A percentile compares a stretch with the other conserved stretches of the same genome.
Conservation (phyloP, 2,329 filamentous ascomycete genomes). For the Trichoderma oligosporum region DNA sequence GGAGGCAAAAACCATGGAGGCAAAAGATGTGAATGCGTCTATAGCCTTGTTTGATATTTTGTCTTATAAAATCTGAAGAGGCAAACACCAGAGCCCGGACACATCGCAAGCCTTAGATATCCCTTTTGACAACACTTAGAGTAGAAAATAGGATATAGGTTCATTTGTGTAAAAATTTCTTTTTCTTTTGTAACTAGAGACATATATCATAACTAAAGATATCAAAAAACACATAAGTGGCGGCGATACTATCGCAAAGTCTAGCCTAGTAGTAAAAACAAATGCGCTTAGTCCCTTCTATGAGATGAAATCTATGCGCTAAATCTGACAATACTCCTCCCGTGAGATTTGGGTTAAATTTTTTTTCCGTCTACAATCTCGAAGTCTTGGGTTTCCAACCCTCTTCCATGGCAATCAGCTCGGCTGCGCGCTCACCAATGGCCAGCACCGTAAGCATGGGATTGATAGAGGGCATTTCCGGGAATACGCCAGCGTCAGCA, state of each 20-base stretch:
- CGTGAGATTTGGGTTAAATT: not conserved
- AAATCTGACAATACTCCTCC: not conserved
- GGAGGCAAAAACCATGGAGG: no score
- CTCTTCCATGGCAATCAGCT: constrained; percentile 70
- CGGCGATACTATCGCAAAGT: not conserved
- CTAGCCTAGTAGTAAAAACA: not conserved
- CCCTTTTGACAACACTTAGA: no score
- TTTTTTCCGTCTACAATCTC: constrained; percentile 29
- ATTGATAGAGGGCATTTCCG: constrained; percentile 81
- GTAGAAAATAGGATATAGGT: no score
- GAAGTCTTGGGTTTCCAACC: constrained; percentile 41
- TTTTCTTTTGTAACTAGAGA: not conserved
- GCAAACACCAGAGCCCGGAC: no score
- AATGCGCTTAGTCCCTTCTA: not conserved
- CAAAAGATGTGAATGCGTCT: no score
- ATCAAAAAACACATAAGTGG: not conserved
- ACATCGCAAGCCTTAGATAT: no score
- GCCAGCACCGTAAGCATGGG: constrained; percentile 86
- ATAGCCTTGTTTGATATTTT: no score
- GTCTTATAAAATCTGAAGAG: no score
- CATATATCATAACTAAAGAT: not conserved
- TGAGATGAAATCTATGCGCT: not conserved
- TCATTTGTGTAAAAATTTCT: not conserved
- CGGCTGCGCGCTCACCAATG: constrained; percentile 78
- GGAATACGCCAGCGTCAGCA: constrained; percentile 84